Evolutionary conservation across 176 grass and related monocot genomes (phyloP), one percentile per base, ranked within the genome.

Genomic region (Avena atlantica): DNA sequence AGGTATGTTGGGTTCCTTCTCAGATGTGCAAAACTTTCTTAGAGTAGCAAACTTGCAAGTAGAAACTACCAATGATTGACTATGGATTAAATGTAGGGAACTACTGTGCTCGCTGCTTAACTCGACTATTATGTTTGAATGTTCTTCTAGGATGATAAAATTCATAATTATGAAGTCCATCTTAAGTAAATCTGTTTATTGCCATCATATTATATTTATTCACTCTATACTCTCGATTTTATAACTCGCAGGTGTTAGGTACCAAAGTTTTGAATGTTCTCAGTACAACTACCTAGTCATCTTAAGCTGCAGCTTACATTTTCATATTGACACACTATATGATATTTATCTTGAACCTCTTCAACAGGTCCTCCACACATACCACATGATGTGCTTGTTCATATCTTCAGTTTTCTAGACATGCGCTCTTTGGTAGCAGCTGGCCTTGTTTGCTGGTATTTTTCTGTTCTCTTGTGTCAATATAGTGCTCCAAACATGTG

Each of bases 341-440:
- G 74, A 55, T 73, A 58, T 29, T 51, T 88, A 62, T 92, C 48
- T 74, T 83, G 72, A 70, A 47, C 55, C 76, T 51, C 45, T 76
- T 65, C 81, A 20, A 66, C 82, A 98, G 96, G 68, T 89, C 83
- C 69, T 34, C 64, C 70, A 15, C 55, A 92, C 65, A 86, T 98
- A 87, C 88, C 93, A 65, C 51, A 89, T 29, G 93, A 98, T 61
- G 82, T 95, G 20, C 96, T 98, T 86, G 47, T 92, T 56, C 92
- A 94, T 82, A 83, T 98, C 49, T 95, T 98, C 81, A 86, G 87
- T 84, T 98, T 94, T 78, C 87, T 98, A 67, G 96, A 95, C 78
- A 88, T 92, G 19, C 93, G 71, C 75, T 95, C 96, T 37, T 81
- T 95, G 84, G 86, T 91, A 74, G 86, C 92, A 70, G 93, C 83